These are phyloP conservation scores for Streptanthus diversifolius DNA, from an alignment of 345 rosid species.

Conservation along the genomic window DNA sequence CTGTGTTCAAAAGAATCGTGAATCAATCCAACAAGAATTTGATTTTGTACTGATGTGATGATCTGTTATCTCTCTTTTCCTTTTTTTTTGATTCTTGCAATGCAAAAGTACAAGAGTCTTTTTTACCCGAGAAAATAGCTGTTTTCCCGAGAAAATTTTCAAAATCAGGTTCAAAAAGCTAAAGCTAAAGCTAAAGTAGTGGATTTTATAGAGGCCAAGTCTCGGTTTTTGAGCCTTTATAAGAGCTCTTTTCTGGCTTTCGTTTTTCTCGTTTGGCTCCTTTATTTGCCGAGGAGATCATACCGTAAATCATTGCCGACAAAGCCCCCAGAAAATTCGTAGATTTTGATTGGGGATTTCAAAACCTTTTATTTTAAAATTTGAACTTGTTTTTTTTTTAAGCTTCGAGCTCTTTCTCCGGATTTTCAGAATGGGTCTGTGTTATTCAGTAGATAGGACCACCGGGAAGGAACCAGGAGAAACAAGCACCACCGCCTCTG, in stretches of 20 bases:
- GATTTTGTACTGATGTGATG: conserved; percentile 1
- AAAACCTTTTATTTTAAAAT: not conserved
- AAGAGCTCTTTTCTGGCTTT: conserved; percentile 20
- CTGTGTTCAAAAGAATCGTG: conserved; percentile 2
- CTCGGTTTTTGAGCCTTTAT: conserved; percentile 20
- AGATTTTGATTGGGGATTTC: not conserved
- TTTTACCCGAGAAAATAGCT: conserved; percentile 30
- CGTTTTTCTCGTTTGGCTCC: conserved; percentile 18
- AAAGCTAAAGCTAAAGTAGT: conserved; percentile 32
- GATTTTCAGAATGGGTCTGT: conserved; percentile 60
- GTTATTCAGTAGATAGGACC: conserved; percentile 49
- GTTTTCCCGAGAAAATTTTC: conserved; percentile 29
- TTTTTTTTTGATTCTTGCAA: conserved; percentile 4
- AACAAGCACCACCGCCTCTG: conserved; percentile 25
- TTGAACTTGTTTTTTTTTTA: not conserved
- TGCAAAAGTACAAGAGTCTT: conserved; percentile 4
- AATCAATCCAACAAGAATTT: conserved; percentile 4
- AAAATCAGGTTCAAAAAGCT: conserved; percentile 15
- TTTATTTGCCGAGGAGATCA: conserved; percentile 7
- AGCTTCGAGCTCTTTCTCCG: not conserved
- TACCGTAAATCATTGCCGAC: conserved; percentile 18
- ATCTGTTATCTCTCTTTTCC: conserved; percentile 12
- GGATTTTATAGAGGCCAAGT: conserved; percentile 12
- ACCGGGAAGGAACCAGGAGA: conserved; percentile 37
- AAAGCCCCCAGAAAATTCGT: not conserved